Evolutionary conservation across 2,329 filamentous ascomycete species (phyloP).

Genomic region (Ophiostoma angusticollis): DNA sequence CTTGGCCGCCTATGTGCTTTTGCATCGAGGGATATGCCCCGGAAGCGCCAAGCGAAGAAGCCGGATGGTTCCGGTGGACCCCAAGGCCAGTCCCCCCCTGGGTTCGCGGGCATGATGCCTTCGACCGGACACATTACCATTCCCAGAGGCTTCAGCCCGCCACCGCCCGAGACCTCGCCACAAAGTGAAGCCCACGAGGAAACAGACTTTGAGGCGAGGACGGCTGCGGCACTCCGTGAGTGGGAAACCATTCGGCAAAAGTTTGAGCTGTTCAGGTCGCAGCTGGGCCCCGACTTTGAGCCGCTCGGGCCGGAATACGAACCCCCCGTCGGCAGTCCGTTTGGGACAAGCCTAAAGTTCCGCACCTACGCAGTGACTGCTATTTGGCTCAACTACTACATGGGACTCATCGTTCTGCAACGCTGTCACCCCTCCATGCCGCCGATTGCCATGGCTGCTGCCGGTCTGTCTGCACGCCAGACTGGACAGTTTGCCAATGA

Average conservation of each 20-base stretch:
- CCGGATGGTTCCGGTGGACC: constrained; percentile 12
- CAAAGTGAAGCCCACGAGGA: constrained; percentile 35
- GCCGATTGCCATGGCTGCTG: constrained; percentile 76
- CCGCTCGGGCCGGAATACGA: constrained; percentile 57
- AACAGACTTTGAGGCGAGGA: constrained; percentile 48
- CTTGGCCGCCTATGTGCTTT: constrained; percentile 72
- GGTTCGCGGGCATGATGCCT: constrained; percentile 45
- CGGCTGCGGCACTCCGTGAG: constrained; percentile 58
- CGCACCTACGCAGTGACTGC: constrained; percentile 77
- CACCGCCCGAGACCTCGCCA: constrained; percentile 30
- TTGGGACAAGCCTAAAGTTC: constrained; percentile 70
- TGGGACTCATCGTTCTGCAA: constrained; percentile 70
- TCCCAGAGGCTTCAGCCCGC: constrained; percentile 43
- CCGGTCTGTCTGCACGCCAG: constrained; percentile 59
- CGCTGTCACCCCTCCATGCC: constrained; percentile 83
- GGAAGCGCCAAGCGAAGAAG: constrained; percentile 60
- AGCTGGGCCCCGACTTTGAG: constrained; percentile 63
- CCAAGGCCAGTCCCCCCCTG: constrained; percentile 27
- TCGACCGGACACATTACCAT: constrained; percentile 35
- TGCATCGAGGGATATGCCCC: constrained; percentile 57
- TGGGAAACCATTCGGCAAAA: constrained; percentile 65
- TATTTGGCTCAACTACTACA: constrained; percentile 79
- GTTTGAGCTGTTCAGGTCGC: constrained; percentile 52
- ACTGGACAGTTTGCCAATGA: constrained; percentile 60
- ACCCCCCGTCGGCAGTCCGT: constrained; percentile 55